Conservation (phyloP, 176 grass and related monocot genomes). For the Microstegium vimineum region DNA sequence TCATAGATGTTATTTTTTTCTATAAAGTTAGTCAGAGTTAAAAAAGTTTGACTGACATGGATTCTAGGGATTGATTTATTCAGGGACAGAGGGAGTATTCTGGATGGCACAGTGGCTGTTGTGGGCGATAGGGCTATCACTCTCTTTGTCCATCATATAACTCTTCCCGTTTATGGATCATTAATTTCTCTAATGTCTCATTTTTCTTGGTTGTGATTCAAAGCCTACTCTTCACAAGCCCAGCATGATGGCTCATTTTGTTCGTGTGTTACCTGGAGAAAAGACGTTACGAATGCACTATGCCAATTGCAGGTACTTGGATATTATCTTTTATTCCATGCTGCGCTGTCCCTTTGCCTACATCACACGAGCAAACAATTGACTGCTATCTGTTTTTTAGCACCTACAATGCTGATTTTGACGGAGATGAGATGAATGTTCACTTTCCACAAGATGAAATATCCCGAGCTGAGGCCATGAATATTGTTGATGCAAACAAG, state of each 20-base stretch:
- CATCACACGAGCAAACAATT: neutral
- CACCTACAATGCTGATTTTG: conserved; percentile 99
- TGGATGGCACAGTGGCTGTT: neutral
- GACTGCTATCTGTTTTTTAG: conserved; percentile 38
- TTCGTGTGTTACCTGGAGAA: conserved; percentile 84
- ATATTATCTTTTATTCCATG: neutral
- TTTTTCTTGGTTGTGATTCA: conserved; percentile 13
- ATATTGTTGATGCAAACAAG: conserved; percentile 93
- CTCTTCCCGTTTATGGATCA: neutral
- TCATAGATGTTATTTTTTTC: too few species aligned
- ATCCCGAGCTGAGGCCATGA: conserved; percentile 86
- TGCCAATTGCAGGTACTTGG: conserved; percentile 91
- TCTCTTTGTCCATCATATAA: neutral
- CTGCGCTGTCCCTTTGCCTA: neutral
- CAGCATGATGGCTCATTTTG: conserved; percentile 99
- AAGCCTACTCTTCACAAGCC: conserved; percentile 97
- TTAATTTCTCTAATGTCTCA: conserved; percentile 9
- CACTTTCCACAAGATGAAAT: conserved; percentile 99
- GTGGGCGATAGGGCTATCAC: neutral
- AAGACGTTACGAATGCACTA: conserved; percentile 98
- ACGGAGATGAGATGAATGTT: conserved; percentile 99
- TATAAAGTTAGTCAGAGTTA: too few species aligned
- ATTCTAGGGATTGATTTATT: too few species aligned
- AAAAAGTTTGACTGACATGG: too few species aligned
- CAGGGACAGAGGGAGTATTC: too few species aligned